These are phyloP conservation scores for Tetracentron sinense DNA, from an alignment of 164 flowering plant species.

Conservation along the genomic window DNA sequence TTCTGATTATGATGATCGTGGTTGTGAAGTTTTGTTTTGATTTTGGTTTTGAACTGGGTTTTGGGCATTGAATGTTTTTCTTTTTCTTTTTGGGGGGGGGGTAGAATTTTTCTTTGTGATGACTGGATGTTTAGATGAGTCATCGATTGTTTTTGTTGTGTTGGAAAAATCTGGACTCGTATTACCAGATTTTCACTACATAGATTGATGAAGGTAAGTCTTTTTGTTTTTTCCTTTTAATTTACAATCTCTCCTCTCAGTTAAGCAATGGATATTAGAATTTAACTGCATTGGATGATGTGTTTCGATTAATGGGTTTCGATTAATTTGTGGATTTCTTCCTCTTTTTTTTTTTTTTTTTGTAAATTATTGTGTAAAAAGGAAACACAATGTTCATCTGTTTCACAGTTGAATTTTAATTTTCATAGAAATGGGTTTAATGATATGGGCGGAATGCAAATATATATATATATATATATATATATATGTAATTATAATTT, in stretches of 20 bases:
- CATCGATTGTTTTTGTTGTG: background rate
- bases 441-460: background rate
- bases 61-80: conserved; percentile 15
- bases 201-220: background rate
- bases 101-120: conserved; percentile 14
- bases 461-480: no score
- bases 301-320: conserved; percentile 7
- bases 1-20: conserved; percentile 12
- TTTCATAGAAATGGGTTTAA: background rate
- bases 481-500: no score
- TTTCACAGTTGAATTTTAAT: conserved; percentile 1
- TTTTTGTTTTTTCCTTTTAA: background rate
- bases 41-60: conserved; percentile 11
- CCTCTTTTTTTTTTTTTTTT: background rate
- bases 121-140: conserved; percentile 6
- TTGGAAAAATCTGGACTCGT: conserved; percentile 3
- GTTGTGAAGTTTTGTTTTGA: conserved; percentile 4
- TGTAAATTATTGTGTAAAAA: background rate
- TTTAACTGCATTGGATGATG: conserved; percentile 1
- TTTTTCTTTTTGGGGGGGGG: background rate
- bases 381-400: background rate
- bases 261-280: background rate
- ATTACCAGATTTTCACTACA: background rate
- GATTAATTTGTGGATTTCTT: background rate
- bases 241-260: background rate